Base-by-base conservation (phyloP, 2,329 filamentous ascomycete species). In the Xylaria sp. region DNA sequence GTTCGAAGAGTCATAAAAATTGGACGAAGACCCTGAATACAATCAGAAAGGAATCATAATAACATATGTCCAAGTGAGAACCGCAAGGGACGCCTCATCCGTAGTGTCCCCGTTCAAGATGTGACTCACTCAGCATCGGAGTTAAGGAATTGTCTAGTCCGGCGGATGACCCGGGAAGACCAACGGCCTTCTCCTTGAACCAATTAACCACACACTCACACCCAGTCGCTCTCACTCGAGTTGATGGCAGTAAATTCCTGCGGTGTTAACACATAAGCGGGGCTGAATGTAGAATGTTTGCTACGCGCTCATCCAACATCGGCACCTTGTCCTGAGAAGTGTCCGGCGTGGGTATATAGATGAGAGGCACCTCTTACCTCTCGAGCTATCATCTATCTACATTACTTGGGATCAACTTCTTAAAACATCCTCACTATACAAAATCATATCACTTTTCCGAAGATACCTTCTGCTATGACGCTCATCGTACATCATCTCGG, bases 401-500 rank as follows among this genome's bases (percentile, higher is more conserved):
- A 21, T 37, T 9, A 17, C 17, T 23, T 31, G 23, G 7, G 7
- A 50, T n/a, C 12, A 12, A 23, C 19, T 14, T 11, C n/a, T 6
- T 6, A 43, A 49, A 17, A n/a, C n/a, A n/a, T 35, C 17, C 38
- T 15, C 3, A 15, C 11, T 14, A 6, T 6, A 19, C 4, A 43
- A 33, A 14, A 37, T 9, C 6, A 9, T 46, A 61, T 9, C 14
- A 52, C 35, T 15, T 12, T 23, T 25, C 14, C 12, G 28, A 3
- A 40, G 37, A 37, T 2, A n/a, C 43, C n/a, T 19, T 21, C 54
- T n/a, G 23, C 42, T 17, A 67, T 65, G 62, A 57, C 62, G 4
- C 59, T 67, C n/a, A 65, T 59, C 25, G 55, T 67, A 28, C 65
- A 67, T 45, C 65, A 67, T 28, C 65, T 67, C 33, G 46, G 47